phyloP scores from a whole-genome alignment of 345 rosid species.

The Moringa oleifera region DNA sequence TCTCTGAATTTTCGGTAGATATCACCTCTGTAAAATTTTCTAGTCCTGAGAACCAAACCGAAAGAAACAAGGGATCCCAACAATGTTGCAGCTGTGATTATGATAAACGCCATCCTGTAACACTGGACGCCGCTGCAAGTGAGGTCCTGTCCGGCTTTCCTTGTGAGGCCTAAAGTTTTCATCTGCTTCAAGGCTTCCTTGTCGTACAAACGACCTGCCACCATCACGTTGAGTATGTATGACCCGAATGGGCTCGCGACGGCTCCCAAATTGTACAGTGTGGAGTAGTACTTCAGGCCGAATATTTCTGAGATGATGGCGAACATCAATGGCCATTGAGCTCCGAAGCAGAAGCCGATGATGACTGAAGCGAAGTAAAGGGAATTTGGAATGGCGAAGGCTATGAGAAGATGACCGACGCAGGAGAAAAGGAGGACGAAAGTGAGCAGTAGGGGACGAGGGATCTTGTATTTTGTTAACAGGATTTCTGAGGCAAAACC shows the following conservation, averaged over 20 bases:
- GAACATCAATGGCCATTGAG: constrained; percentile 39
- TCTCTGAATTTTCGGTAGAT: constrained; percentile 42
- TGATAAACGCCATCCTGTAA: constrained; percentile 34
- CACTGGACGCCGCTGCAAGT: constrained; percentile 38
- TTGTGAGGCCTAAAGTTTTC: constrained; percentile 17
- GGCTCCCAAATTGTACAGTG: constrained; percentile 38
- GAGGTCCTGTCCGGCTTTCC: constrained; percentile 23
- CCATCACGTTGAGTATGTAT: constrained; percentile 38
- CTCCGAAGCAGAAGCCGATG: constrained; percentile 49
- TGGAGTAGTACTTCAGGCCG: constrained; percentile 51
- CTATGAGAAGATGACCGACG: constrained; percentile 39
- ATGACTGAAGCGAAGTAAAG: constrained; percentile 45
- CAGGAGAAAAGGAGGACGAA: constrained; percentile 34
- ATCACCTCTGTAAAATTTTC: constrained; percentile 41
- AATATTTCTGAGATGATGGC: constrained; percentile 52
- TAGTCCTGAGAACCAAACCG: constrained; percentile 42
- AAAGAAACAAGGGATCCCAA: constrained; percentile 39
- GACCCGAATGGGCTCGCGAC: constrained; percentile 44
- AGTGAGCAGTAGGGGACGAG: constrained; percentile 39
- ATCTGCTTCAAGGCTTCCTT: constrained; percentile 36
- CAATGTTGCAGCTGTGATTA: constrained; percentile 34
- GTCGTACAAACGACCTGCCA: constrained; percentile 49
- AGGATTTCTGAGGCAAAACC: constrained; percentile 44
- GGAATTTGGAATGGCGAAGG: constrained; percentile 42
- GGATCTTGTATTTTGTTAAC: constrained; percentile 36